A percentile compares a stretch with the other conserved stretches of the same genome.
These are phyloP conservation scores for Tylopilus sp. DNA, from an alignment of 1,284 basidiomycete genomes.

Conservation along the genomic window DNA sequence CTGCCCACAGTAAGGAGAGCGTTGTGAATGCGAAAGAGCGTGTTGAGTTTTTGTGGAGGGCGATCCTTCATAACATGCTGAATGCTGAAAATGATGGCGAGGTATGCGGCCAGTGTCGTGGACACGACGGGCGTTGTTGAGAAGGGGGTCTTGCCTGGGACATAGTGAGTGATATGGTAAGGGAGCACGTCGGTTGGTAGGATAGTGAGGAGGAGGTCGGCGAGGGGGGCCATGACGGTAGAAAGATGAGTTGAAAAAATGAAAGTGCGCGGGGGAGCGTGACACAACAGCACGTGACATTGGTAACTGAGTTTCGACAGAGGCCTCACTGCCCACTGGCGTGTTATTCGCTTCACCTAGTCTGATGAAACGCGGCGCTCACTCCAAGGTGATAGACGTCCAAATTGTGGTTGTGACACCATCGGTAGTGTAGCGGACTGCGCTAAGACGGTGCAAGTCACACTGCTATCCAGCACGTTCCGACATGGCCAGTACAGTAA, in stretches of 20 bases:
- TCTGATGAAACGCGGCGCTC: too few relatives aligned
- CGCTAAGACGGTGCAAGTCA: too few relatives aligned
- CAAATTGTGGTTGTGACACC: too few relatives aligned
- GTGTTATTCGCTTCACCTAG: too few relatives aligned
- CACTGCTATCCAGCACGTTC: too few relatives aligned
- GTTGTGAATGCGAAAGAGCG: conserved; percentile 92
- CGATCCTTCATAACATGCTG: conserved; percentile 82
- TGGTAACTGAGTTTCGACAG: too few relatives aligned
- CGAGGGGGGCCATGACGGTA: conserved; percentile 61
- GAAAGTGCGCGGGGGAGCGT: conserved; percentile 10
- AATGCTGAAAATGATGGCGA: conserved; percentile 85
- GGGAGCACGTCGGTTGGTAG: conserved; percentile 57
- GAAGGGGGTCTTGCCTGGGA: conserved; percentile 72
- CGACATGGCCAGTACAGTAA: too few relatives aligned
- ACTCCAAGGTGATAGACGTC: too few relatives aligned
- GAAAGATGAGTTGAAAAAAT: conserved; percentile 19
- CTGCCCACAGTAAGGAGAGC: conserved; percentile 83
- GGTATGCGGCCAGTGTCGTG: conserved; percentile 72
- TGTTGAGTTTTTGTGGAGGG: conserved; percentile 74
- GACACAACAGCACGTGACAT: conserved; percentile 12
- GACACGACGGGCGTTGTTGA: conserved; percentile 77
- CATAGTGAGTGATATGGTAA: conserved; percentile 61
- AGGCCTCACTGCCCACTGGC: too few relatives aligned
- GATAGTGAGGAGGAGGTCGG: conserved; percentile 62
- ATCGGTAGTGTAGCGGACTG: too few relatives aligned